A percentile compares a stretch with the other conserved stretches of the same genome.
These are phyloP conservation scores for Alectoria sarmentosa DNA, from an alignment of 495 filamentous ascomycete species.

Conservation along the genomic window DNA sequence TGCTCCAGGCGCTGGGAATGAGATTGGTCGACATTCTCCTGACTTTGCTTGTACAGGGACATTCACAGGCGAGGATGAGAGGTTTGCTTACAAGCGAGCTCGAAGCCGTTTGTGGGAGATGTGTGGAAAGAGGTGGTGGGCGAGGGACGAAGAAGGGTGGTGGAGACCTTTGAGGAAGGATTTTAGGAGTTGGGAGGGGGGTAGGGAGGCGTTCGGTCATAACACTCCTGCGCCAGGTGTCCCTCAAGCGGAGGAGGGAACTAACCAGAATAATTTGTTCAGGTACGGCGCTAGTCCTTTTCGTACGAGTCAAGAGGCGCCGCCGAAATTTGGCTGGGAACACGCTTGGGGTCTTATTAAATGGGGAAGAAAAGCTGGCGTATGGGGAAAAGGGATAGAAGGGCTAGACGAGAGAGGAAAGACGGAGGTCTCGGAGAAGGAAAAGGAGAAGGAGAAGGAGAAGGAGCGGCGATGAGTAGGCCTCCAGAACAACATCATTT, in stretches of 20 bases:
- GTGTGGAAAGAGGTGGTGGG: slow-evolving; percentile 55
- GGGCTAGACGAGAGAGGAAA: slow-evolving; percentile 34
- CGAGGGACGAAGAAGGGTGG: slow-evolving; percentile 46
- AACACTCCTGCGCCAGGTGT: slow-evolving; percentile 24
- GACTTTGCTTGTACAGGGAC: slow-evolving; percentile 47
- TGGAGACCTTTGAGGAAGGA: slow-evolving; percentile 56
- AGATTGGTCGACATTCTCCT: slow-evolving; percentile 22
- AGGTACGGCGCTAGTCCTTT: slow-evolving; percentile 39
- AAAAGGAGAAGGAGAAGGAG: not conserved
- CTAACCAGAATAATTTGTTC: slow-evolving; percentile 27
- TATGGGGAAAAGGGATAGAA: slow-evolving; percentile 44
- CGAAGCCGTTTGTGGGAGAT: slow-evolving; percentile 64
- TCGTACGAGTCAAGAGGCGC: slow-evolving; percentile 35
- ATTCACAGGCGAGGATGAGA: slow-evolving; percentile 67
- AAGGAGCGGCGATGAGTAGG: not conserved
- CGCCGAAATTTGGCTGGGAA: slow-evolving; percentile 40
- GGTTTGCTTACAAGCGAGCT: slow-evolving; percentile 64
- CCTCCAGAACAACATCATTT: not conserved
- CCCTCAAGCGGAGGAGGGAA: slow-evolving; percentile 31
- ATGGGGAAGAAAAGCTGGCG: slow-evolving; percentile 48
- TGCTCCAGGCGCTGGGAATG: slow-evolving; percentile 24
- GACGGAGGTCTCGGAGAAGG: not conserved
- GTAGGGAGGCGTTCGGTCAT: not conserved
- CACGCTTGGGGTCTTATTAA: slow-evolving; percentile 48
- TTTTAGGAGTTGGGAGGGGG: slow-evolving; percentile 51